Evolutionary conservation across 306 rosid species (phyloP).

Genomic region (Neltuma alba): DNA sequence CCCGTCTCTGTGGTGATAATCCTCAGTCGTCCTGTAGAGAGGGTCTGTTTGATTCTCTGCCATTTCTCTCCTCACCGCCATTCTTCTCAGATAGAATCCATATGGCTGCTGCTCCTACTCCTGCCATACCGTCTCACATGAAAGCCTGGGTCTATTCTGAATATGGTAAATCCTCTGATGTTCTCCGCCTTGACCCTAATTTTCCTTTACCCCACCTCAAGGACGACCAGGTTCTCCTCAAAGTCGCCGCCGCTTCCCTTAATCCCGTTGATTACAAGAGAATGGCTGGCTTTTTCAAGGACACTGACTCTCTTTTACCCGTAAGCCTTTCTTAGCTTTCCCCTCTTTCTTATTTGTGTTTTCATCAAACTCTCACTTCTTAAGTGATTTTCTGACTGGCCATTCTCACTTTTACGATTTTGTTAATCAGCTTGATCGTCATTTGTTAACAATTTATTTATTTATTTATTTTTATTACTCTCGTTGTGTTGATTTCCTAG

Average conservation of each 20-base stretch:
- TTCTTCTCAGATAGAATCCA: too few relatives aligned
- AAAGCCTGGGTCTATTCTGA: constrained; percentile 58
- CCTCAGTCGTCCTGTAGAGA: too few relatives aligned
- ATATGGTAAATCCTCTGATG: constrained; percentile 48
- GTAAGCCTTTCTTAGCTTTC: constrained; percentile 3
- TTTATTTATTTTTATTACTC: too few relatives aligned
- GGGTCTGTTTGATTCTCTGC: not conserved
- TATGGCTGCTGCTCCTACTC: constrained; percentile 42
- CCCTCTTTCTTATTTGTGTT: too few relatives aligned
- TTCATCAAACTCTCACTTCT: too few relatives aligned
- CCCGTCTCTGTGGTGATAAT: too few relatives aligned
- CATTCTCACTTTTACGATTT: too few relatives aligned
- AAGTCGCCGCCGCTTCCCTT: constrained; percentile 56
- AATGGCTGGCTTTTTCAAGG: constrained; percentile 36
- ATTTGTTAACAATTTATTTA: too few relatives aligned
- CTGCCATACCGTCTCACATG: constrained; percentile 32
- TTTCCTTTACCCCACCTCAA: constrained; percentile 41
- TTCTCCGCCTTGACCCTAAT: constrained; percentile 45
- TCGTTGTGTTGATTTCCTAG: too few relatives aligned
- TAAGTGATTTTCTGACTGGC: too few relatives aligned
- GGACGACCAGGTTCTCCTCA: constrained; percentile 53
- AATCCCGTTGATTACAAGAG: constrained; percentile 59
- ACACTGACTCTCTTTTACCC: constrained; percentile 34
- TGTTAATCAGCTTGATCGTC: too few relatives aligned
- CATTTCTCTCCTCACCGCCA: not conserved